Evolutionary conservation across 2,329 filamentous ascomycete species (phyloP).

Genomic region (Monilinia fructicola): DNA sequence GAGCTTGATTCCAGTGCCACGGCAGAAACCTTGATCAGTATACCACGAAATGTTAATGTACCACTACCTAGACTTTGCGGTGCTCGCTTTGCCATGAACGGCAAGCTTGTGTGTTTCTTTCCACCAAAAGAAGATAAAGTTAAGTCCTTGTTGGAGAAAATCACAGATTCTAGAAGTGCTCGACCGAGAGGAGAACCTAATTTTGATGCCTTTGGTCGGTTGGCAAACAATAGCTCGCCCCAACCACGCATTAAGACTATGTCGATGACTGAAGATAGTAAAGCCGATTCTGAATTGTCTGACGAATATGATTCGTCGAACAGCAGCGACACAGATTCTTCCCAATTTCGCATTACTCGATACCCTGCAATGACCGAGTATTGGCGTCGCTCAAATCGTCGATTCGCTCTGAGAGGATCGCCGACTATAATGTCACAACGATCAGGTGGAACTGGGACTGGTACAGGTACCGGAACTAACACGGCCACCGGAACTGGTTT

Average conservation of each 20-base stretch:
- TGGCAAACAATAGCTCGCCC: conserved; percentile 51
- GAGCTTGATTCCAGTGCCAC: conserved; percentile 56
- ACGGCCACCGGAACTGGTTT: conserved; percentile 49
- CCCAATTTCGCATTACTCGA: conserved; percentile 37
- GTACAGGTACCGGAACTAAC: conserved; percentile 54
- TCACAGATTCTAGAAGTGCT: conserved; percentile 49
- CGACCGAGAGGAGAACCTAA: conserved; percentile 51
- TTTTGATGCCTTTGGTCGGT: conserved; percentile 63
- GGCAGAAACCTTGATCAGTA: conserved; percentile 53
- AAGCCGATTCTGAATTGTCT: conserved; percentile 43
- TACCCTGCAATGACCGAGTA: conserved; percentile 37
- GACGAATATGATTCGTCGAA: conserved; percentile 38
- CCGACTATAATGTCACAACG: conserved; percentile 40
- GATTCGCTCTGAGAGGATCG: conserved; percentile 34
- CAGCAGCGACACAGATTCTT: conserved; percentile 41
- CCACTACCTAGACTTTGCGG: conserved; percentile 60
- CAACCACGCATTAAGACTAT: conserved; percentile 44
- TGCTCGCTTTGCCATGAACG: conserved; percentile 61
- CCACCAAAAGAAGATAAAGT: conserved; percentile 62
- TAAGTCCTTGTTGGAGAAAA: conserved; percentile 49
- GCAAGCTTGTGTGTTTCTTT: conserved; percentile 66
- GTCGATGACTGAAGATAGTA: conserved; percentile 41
- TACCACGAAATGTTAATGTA: conserved; percentile 52
- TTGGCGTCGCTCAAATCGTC: conserved; percentile 34
- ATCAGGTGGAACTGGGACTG: conserved; percentile 32